Evolutionary conservation across 2,329 filamentous ascomycete species (phyloP).

Genomic region (Fusarium globosum): DNA sequence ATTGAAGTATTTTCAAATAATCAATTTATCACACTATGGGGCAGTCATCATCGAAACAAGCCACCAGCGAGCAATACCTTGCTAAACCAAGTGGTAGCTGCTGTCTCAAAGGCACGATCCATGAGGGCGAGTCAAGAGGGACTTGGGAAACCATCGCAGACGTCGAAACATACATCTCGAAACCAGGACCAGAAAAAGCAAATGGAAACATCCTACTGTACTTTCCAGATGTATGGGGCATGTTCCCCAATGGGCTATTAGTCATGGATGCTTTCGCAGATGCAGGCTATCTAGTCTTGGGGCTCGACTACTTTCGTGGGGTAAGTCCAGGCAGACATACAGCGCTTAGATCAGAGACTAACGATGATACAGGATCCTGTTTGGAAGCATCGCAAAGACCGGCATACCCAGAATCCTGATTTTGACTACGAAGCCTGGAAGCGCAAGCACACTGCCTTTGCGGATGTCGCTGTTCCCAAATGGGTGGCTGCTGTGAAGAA

Average conservation of each 20-base stretch:
- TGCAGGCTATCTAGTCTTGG: slow-evolving; percentile 4
- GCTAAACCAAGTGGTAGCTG: slow-evolving; percentile 1
- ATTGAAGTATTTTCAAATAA: not conserved
- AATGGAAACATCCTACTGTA: slow-evolving; percentile 4
- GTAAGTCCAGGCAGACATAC: not conserved
- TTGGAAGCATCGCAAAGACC: slow-evolving; percentile 6
- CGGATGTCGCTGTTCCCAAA: not conserved
- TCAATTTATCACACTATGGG: not conserved
- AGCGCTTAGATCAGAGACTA: not conserved
- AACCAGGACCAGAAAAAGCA: not conserved
- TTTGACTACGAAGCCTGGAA: slow-evolving; percentile 12
- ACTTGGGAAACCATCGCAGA: not conserved
- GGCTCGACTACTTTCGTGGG: slow-evolving; percentile 9
- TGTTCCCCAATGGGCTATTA: slow-evolving; percentile 5
- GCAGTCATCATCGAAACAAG: not conserved
- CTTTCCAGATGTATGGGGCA: slow-evolving; percentile 14
- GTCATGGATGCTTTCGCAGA: slow-evolving; percentile 12
- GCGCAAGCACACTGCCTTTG: not conserved
- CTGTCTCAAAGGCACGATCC: slow-evolving; percentile 1
- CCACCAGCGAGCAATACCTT: not conserved
- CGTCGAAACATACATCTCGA: slow-evolving; percentile 7
- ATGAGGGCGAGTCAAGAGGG: slow-evolving; percentile 1
- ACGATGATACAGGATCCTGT: not conserved
- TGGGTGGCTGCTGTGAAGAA: not conserved
- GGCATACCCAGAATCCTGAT: not conserved